phyloP scores from a whole-genome alignment of 1,139 yeast species.

The Saccharomycopsis crataegensis region DNA sequence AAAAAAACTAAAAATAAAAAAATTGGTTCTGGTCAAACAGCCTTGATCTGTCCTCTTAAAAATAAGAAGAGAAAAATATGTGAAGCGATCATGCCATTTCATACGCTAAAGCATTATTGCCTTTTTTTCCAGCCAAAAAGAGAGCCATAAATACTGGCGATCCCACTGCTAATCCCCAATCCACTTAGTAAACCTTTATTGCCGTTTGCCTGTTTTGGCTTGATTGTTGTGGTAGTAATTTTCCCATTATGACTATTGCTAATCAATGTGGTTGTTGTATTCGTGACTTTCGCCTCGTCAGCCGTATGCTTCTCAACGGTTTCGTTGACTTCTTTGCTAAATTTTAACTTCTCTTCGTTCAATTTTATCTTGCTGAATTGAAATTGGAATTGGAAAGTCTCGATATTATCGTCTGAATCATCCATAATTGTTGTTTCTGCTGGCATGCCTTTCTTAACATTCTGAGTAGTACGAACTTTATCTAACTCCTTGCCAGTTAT shows the following conservation, averaged over 20 bases:
- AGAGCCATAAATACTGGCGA: conserved; percentile 10
- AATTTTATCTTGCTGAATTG: conserved; percentile 18
- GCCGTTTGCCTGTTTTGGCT: conserved; percentile 2
- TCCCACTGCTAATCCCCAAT: conserved; percentile 4
- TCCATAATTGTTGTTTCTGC: background rate
- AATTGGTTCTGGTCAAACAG: too few relatives aligned
- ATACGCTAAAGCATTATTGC: background rate
- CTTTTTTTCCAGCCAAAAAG: conserved; percentile 12
- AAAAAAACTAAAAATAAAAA: too few relatives aligned
- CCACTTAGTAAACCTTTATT: conserved; percentile 7
- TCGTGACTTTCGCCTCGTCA: conserved; percentile 1
- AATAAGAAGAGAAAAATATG: too few relatives aligned
- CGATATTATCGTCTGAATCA: conserved; percentile 7
- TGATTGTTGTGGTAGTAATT: conserved; percentile 13
- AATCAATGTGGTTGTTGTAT: conserved; percentile 13
- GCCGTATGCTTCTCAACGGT: conserved; percentile 5
- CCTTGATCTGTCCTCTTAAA: too few relatives aligned
- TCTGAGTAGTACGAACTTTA: background rate
- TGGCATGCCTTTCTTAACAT: background rate
- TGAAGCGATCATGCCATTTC: conserved; percentile 78
- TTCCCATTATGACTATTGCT: conserved; percentile 14
- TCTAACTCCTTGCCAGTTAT: conserved; percentile 3
- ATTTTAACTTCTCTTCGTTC: conserved; percentile 14
- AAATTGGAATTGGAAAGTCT: conserved; percentile 17
- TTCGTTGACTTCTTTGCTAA: conserved; percentile 1